Conservation (phyloP, 768 basidiomycete genomes). For the Cystobasidium tubakii region DNA sequence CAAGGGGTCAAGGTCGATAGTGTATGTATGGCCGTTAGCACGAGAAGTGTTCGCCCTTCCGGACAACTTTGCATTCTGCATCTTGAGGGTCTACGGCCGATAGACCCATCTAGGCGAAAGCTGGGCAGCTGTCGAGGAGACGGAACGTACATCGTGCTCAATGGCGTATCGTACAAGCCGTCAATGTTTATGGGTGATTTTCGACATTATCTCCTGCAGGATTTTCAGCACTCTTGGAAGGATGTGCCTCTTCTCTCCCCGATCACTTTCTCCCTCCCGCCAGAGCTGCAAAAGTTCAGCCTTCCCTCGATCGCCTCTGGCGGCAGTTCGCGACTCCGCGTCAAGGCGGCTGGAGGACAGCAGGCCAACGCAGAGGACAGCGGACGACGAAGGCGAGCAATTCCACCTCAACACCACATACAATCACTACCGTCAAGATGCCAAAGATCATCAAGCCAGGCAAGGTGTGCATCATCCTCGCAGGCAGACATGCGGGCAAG, state of each 20-base stretch:
- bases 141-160: no score
- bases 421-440: slow-evolving; percentile 21
- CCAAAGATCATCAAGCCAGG: slow-evolving; percentile 78
- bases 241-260: not conserved
- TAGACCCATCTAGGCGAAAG: no score
- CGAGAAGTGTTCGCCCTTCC: no score
- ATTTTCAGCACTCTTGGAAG: not conserved
- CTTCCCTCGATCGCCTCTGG: not conserved
- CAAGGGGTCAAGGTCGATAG: no score
- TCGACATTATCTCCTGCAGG: no score
- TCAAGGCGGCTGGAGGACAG: not conserved
- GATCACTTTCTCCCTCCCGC: not conserved
- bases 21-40: no score
- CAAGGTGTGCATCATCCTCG: slow-evolving; percentile 95
- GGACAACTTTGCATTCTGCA: no score
- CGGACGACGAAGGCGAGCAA: not conserved
- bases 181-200: no score
- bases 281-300: not conserved
- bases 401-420: not conserved
- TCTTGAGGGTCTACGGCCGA: no score
- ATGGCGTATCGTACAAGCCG: no score
- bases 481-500: slow-evolving; percentile 98
- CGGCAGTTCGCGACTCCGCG: not conserved
- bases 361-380: not conserved
- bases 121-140: no score